These are phyloP conservation scores for Solanum chilense DNA, from an alignment of 257 asterid species.

Conservation along the genomic window DNA sequence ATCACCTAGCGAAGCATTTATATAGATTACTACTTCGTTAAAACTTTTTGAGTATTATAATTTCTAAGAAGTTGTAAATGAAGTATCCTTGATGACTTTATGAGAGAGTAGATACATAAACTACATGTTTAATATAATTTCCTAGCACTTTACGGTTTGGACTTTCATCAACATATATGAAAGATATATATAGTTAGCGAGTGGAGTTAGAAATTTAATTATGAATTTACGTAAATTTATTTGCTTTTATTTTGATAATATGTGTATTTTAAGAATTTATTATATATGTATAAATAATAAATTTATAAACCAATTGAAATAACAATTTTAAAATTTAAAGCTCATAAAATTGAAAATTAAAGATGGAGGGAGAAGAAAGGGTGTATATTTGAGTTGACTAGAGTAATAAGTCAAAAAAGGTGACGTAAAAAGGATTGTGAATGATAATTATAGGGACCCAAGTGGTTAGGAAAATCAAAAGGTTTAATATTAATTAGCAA, in stretches of 20 bases:
- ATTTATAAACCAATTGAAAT: background rate
- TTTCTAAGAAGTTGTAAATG: background rate
- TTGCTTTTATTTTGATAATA: background rate
- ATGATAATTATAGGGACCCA: conserved; percentile 52
- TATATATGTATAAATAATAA: too few species aligned
- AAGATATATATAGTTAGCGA: background rate
- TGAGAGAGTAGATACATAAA: background rate
- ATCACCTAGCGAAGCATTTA: background rate
- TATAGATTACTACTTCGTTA: background rate
- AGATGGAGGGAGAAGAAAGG: background rate
- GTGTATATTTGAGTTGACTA: conserved; percentile 31
- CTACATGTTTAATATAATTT: background rate
- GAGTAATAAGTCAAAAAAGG: conserved; percentile 31
- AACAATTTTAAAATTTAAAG: background rate
- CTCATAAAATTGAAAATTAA: background rate
- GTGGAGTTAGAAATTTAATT: background rate
- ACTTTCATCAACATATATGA: background rate
- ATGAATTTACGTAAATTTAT: accelerated
- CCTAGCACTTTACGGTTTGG: background rate
- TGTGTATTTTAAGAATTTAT: too few species aligned
- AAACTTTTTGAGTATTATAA: background rate
- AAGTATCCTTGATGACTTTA: background rate
- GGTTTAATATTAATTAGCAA: conserved; percentile 17
- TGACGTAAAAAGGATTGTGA: conserved; percentile 41
- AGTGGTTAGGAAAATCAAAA: conserved; percentile 48